These are phyloP conservation scores for Penicillium mononematosum DNA, from an alignment of 495 filamentous ascomycete species.

Conservation along the genomic window DNA sequence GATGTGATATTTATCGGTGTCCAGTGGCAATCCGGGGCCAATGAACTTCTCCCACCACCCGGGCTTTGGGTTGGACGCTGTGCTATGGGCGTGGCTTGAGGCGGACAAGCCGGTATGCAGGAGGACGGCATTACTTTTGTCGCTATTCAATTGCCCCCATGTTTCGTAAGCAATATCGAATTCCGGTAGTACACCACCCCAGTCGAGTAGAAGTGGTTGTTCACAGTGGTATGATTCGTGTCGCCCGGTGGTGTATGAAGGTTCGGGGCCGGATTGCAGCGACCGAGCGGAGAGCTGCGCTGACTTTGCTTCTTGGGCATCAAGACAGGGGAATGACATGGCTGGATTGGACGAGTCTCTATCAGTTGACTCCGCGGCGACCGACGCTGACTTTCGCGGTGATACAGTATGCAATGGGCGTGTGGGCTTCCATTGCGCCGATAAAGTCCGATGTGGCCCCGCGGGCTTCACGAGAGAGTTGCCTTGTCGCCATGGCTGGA, in stretches of 20 bases:
- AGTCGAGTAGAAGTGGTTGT: conserved; percentile 80
- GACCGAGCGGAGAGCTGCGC: conserved; percentile 73
- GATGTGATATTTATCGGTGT: conserved; percentile 88
- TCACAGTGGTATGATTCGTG: conserved; percentile 72
- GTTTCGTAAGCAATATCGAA: conserved; percentile 92
- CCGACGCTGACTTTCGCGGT: conserved; percentile 31
- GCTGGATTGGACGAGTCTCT: conserved; percentile 76
- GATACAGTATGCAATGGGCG: conserved; percentile 28
- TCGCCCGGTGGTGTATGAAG: conserved; percentile 84
- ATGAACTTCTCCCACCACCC: conserved; percentile 99
- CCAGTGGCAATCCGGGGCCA: conserved; percentile 77
- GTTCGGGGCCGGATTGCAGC: conserved; percentile 78
- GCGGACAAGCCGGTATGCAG: conserved; percentile 93
- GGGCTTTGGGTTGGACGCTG: conserved; percentile 74
- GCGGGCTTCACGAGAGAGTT: conserved; percentile 14
- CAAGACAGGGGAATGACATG: conserved; percentile 92
- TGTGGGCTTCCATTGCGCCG: conserved; percentile 17
- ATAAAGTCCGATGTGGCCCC: conserved; percentile 23
- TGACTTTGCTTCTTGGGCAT: conserved; percentile 81
- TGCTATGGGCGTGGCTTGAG: conserved; percentile 93
- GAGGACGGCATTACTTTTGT: conserved; percentile 86
- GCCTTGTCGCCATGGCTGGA: conserved; percentile 20
- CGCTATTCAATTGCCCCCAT: conserved; percentile 80
- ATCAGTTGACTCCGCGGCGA: conserved; percentile 20
- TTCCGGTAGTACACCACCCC: conserved; percentile 83